Percentiles rank a stretch among this genome's conserved stretches.
These are phyloP conservation scores for Picea sitchensis DNA, from an alignment of 75 land plant species.

Conservation along the genomic window DNA sequence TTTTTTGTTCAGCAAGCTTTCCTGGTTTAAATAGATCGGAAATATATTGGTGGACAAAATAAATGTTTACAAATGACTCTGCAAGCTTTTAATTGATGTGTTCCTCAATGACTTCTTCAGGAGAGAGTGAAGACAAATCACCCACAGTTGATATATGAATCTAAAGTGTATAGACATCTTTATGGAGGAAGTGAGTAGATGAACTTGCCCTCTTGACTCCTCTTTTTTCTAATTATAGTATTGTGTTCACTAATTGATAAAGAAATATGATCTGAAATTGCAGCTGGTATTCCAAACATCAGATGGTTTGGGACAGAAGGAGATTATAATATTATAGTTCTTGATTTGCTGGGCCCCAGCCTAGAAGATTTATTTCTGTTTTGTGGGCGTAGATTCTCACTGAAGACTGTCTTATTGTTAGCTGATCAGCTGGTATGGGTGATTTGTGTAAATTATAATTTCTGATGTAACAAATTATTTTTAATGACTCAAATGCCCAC, in stretches of 20 bases:
- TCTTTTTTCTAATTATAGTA: background rate
- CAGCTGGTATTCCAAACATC: slow-evolving; percentile 61
- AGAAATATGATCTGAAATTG: background rate
- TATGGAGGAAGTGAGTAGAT: slow-evolving; percentile 79
- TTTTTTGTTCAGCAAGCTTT: no score
- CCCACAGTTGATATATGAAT: slow-evolving; percentile 93
- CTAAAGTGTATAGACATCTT: slow-evolving; percentile 76
- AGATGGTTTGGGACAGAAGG: slow-evolving; percentile 89
- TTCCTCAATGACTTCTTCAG: no score
- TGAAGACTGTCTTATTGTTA: slow-evolving; percentile 91
- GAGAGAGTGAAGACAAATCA: slow-evolving; percentile 48
- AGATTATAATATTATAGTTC: slow-evolving; percentile 75
- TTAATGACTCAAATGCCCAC: background rate
- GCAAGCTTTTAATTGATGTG: no score
- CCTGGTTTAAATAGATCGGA: no score
- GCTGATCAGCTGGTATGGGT: slow-evolving; percentile 90
- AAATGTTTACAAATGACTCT: no score
- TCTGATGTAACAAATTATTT: no score
- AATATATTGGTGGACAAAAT: no score
- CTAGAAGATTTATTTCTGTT: slow-evolving; percentile 88
- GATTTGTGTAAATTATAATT: background rate
- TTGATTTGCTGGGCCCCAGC: slow-evolving; percentile 94
- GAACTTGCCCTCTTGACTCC: background rate
- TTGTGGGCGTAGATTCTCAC: slow-evolving; percentile 79
- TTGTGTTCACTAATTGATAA: background rate